phyloP scores from a whole-genome alignment of 495 filamentous ascomycete genomes.

The Cercophora samala region DNA sequence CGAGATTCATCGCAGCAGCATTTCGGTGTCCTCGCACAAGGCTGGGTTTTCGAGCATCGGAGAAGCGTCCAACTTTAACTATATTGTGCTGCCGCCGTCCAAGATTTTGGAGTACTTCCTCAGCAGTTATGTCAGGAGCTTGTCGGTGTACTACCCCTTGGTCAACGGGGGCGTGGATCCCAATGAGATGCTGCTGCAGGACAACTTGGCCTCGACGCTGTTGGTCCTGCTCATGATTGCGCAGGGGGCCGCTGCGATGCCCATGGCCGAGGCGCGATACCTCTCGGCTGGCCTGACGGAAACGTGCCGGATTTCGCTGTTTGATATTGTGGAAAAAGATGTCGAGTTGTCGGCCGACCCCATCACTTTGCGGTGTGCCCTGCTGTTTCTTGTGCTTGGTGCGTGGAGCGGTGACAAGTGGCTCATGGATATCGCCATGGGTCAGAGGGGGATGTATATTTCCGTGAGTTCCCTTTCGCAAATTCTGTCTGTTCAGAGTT shows the following conservation, averaged over 20 bases:
- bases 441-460: constrained; percentile 65
- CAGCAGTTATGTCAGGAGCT: constrained; percentile 55
- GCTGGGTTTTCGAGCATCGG: constrained; percentile 28
- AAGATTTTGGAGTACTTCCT: constrained; percentile 59
- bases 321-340: constrained; percentile 63
- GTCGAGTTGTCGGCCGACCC: constrained; percentile 58
- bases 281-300: constrained; percentile 61
- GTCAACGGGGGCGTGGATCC: constrained; percentile 53
- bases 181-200: constrained; percentile 58
- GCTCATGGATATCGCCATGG: constrained; percentile 69
- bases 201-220: constrained; percentile 55
- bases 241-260: constrained; percentile 56
- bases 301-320: constrained; percentile 62
- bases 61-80: constrained; percentile 46
- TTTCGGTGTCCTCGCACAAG: constrained; percentile 2
- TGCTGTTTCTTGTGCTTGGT: constrained; percentile 58
- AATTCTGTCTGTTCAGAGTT: background rate
- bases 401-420: constrained; percentile 68
- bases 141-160: constrained; percentile 57
- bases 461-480: constrained; percentile 50
- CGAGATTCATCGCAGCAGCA: constrained; percentile 51
- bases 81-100: constrained; percentile 56
- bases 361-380: constrained; percentile 54
- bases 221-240: constrained; percentile 64
- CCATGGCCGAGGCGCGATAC: constrained; percentile 54